These are phyloP conservation scores for Quercus agrifolia DNA, from an alignment of 306 rosid species.

Conservation along the genomic window DNA sequence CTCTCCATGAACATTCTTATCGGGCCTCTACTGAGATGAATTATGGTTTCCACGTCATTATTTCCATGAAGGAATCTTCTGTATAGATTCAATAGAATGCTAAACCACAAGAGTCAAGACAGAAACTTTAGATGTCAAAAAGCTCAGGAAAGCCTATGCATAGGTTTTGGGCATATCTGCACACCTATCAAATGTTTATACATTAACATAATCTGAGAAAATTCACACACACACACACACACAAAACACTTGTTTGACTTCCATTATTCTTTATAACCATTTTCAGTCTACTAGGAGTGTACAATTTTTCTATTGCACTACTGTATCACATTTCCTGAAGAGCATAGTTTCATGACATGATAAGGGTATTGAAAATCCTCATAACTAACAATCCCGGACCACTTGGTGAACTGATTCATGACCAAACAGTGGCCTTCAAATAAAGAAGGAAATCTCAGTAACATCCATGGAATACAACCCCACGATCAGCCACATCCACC, in stretches of 20 bases:
- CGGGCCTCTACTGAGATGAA: not conserved
- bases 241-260: not conserved
- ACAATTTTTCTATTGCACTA: not conserved
- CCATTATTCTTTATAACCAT: not conserved
- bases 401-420: not conserved
- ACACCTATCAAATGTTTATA: not conserved
- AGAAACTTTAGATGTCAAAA: not conserved
- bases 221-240: not conserved
- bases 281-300: not conserved
- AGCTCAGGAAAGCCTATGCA: not conserved
- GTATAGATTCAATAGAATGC: not conserved
- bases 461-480: not conserved
- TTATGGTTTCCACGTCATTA: not conserved
- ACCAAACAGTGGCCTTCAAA: not conserved
- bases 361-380: conserved; percentile 13
- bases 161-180: not conserved
- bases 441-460: conserved; percentile 9
- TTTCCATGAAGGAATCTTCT: not conserved
- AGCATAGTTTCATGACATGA: not conserved
- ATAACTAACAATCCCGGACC: not conserved
- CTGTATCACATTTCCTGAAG: not conserved
- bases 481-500: conserved; percentile 2
- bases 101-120: not conserved
- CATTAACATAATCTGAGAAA: not conserved
- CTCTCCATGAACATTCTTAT: not conserved